These are phyloP conservation scores for Talaromyces sp. DNA, from an alignment of 2,329 filamentous ascomycete genomes.

Conservation along the genomic window DNA sequence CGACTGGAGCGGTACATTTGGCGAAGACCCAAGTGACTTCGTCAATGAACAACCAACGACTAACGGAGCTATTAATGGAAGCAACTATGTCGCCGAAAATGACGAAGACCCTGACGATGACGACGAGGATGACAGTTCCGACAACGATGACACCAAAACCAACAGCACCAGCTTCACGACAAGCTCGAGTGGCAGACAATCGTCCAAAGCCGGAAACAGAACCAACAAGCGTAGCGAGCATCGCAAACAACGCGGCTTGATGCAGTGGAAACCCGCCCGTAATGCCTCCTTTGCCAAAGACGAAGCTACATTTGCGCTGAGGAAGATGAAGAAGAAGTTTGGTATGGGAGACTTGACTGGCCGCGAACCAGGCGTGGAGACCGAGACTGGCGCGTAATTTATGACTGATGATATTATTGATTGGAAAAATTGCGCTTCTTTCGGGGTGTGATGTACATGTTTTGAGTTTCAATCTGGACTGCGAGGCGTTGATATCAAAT, in stretches of 20 bases:
- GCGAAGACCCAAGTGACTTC: conserved; percentile 63
- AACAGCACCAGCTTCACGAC: conserved; percentile 17
- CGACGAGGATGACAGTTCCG: not conserved
- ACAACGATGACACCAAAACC: not conserved
- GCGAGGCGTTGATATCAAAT: not conserved
- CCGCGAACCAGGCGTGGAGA: conserved; percentile 83
- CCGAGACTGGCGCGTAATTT: conserved; percentile 45
- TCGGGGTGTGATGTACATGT: not conserved
- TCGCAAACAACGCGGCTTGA: conserved; percentile 79
- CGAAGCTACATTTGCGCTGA: conserved; percentile 72
- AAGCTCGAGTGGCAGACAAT: conserved; percentile 18
- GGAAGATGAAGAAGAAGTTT: conserved; percentile 71
- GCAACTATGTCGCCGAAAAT: not conserved
- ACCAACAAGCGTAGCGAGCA: conserved; percentile 54
- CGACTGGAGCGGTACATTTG: conserved; percentile 85
- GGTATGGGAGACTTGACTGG: conserved; percentile 63
- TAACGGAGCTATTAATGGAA: conserved; percentile 24
- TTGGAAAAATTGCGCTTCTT: not conserved
- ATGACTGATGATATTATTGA: not conserved
- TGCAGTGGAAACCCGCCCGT: conserved; percentile 91
- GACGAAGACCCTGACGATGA: not conserved
- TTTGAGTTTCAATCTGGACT: not conserved
- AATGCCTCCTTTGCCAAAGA: conserved; percentile 84
- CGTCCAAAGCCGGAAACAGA: conserved; percentile 21
- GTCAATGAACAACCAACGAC: conserved; percentile 55